Conservation (phyloP, 768 basidiomycete species). For the Amanita phalloides region DNA sequence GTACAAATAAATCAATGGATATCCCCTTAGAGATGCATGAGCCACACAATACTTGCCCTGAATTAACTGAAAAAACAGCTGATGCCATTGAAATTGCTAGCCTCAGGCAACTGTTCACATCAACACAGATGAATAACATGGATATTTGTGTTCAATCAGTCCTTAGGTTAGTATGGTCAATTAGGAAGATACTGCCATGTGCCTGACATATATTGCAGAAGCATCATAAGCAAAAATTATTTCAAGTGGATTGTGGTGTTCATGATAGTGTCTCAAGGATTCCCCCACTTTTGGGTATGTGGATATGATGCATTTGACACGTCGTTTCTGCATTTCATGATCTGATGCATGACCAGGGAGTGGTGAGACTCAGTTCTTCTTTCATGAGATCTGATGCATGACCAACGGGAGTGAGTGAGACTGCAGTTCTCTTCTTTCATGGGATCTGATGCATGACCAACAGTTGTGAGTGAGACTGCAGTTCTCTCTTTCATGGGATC, state of each 20-base stretch:
- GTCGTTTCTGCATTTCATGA: background rate
- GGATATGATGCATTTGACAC: too few species aligned
- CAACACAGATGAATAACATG: too few species aligned
- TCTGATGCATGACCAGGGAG: background rate
- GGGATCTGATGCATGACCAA: background rate
- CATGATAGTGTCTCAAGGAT: background rate
- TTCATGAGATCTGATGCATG: background rate
- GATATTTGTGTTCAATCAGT: background rate
- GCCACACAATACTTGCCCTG: background rate
- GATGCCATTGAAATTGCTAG: background rate
- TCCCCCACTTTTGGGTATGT: background rate
- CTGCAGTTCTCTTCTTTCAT: background rate
- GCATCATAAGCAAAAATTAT: background rate
- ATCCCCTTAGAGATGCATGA: background rate
- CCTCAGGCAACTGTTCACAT: background rate
- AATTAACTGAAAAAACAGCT: background rate
- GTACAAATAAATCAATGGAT: background rate
- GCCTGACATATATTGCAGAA: background rate
- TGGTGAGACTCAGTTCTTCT: background rate
- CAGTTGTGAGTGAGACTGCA: background rate
- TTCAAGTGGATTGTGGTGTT: background rate
- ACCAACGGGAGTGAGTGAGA: background rate
- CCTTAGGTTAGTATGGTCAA: background rate
- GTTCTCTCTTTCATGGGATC: too few species aligned
- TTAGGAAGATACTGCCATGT: background rate